Evolutionary conservation across 306 rosid species (phyloP).

Genomic region (Sechiopsis laciniata): DNA sequence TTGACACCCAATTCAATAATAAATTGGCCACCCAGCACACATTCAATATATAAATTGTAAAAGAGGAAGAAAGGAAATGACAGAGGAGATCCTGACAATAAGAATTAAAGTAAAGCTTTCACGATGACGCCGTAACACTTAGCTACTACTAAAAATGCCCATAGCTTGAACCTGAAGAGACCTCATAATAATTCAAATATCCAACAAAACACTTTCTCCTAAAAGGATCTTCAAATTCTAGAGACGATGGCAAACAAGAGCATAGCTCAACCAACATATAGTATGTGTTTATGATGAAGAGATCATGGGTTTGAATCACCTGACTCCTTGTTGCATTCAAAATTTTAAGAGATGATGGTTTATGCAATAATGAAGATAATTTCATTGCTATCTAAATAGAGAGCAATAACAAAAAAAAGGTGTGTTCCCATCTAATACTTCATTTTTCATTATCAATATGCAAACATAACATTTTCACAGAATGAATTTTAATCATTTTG

Average conservation of each 20-base stretch:
- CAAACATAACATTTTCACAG: background rate
- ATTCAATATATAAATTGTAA: background rate
- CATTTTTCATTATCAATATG: background rate
- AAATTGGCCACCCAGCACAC: background rate
- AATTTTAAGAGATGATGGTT: background rate
- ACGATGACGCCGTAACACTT: background rate
- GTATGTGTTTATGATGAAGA: too few species aligned
- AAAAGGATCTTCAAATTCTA: background rate
- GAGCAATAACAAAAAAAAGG: background rate
- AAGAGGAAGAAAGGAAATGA: conserved; percentile 2
- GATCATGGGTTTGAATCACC: too few species aligned
- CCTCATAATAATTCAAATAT: conserved; percentile 1
- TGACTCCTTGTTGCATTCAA: too few species aligned
- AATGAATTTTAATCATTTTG: background rate
- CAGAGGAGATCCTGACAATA: conserved; percentile 3
- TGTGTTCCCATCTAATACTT: background rate
- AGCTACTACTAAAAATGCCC: background rate
- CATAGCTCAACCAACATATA: too few species aligned
- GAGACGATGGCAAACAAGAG: background rate
- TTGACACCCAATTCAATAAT: background rate
- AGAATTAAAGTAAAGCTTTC: background rate
- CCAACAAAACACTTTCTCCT: background rate
- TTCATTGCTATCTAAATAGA: background rate
- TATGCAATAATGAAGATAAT: background rate
- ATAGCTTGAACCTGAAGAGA: background rate